Percentiles rank a stretch among this genome's conserved stretches.
These are phyloP conservation scores for Metrosideros polymorpha DNA, from an alignment of 441 rosid species.

Conservation along the genomic window DNA sequence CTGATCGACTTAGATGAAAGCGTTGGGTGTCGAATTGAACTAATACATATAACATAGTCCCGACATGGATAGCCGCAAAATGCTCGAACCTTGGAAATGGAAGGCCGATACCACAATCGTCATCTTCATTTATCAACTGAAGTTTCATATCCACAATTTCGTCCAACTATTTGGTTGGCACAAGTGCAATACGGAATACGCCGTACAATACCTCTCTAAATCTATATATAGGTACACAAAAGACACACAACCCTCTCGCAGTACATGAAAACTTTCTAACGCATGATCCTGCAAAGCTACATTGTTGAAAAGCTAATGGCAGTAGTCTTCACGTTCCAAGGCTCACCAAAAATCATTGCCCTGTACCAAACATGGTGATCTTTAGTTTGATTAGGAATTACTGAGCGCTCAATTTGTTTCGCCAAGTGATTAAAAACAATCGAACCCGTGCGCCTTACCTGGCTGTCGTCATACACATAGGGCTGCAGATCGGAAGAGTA, in stretches of 20 bases:
- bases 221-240: neutral
- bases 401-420: neutral
- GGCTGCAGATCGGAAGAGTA: neutral
- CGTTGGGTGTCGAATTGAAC: neutral
- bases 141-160: neutral
- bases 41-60: neutral
- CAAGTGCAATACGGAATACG: neutral
- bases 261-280: neutral
- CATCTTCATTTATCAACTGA: neutral
- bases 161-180: neutral
- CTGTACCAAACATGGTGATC: neutral
- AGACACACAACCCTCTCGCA: neutral
- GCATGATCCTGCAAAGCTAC: neutral
- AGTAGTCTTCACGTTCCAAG: neutral
- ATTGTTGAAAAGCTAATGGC: neutral
- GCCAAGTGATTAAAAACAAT: neutral
- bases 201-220: neutral
- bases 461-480: neutral
- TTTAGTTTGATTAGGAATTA: neutral
- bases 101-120: neutral
- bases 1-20: neutral
- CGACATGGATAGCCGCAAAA: neutral
- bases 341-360: neutral
- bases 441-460: neutral
- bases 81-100: neutral